Evolutionary conservation across 176 grass and related monocot genomes (phyloP), one percentile per base, ranked within the genome.

Genomic region (Rhynchospora tenuis): DNA sequence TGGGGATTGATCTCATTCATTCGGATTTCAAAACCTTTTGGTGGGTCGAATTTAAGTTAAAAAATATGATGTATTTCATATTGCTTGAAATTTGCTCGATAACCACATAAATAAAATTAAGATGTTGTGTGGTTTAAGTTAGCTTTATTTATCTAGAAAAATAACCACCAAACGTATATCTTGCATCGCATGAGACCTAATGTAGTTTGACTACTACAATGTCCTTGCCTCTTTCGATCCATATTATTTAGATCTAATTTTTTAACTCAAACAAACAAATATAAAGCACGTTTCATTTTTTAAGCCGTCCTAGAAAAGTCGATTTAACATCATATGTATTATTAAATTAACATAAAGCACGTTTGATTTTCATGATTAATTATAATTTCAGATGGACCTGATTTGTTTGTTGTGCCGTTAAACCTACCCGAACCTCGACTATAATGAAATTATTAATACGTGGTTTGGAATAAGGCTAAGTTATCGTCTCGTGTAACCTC

Each of bases 331-430:
- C 33, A 38, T 38, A 38, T 3, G 1, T 38, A 38, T 2, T 38
- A 38, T 38, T 4, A 38, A 38, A 38, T 38, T 38, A 33, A 33
- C 31, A 38, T 38, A 38, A 38, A 38, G 33, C 33, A 38, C 33
- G 33, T 38, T 38, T 38, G 3, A 38, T 4, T 38, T 38, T 38
- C 33, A 38, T 38, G 33, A 38, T 38, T 38, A 38, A 38, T n/a
- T 62, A 26, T 0, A 44, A 43, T 19, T 44, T 45, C 4, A 44
- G 60, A 22, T 33, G 22, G 8, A 2, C 38, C 4, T 26, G 11
- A 85, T 74, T 74, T 74, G 71, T 52, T 74, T 74, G 46, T 74
- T 74, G 71, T 74, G 71, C 46, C 46, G 71, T 74, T 52, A 74
- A 74, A 74, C 71, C 22, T 51, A 74, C 43, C 45, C 19, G 29